Evolutionary conservation across 2,329 filamentous ascomycete species (phyloP).

Genomic region (Aphanocladium album): DNA sequence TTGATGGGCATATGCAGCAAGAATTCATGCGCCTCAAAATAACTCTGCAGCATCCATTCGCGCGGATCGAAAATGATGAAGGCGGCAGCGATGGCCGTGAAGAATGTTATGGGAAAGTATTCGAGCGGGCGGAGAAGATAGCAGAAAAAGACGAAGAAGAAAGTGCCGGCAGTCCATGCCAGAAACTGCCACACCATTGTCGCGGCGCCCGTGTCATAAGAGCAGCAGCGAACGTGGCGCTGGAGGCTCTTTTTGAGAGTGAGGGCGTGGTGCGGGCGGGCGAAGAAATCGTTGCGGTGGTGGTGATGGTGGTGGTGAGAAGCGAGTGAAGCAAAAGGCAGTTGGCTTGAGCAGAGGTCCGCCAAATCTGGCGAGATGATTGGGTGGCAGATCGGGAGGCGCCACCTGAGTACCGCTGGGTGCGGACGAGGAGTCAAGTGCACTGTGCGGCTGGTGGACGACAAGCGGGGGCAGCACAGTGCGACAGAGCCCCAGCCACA

Average conservation of each 20-base stretch:
- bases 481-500: not conserved
- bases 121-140: conserved; percentile 31
- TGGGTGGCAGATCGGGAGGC: conserved; percentile 7
- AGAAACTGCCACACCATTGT: conserved; percentile 41
- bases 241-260: not conserved
- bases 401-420: not conserved
- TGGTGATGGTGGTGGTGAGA: not conserved
- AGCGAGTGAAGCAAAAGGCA: conserved; percentile 5
- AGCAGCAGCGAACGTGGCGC: conserved; percentile 8
- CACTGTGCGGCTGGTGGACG: not conserved
- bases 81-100: conserved; percentile 15
- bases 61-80: conserved; percentile 22
- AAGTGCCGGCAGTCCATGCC: conserved; percentile 32
- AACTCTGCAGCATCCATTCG: conserved; percentile 9
- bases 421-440: not conserved
- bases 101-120: conserved; percentile 10
- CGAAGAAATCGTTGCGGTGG: conserved; percentile 2
- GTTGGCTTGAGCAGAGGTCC: conserved; percentile 1
- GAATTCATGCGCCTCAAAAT: conserved; percentile 10
- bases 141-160: conserved; percentile 33
- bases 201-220: conserved; percentile 26
- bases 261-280: not conserved
- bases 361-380: conserved; percentile 10
- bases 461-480: not conserved
- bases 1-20: conserved; percentile 22